Conservation (phyloP, 108 stramenopile genomes). For the Phaeodactylum tricornutum region DNA sequence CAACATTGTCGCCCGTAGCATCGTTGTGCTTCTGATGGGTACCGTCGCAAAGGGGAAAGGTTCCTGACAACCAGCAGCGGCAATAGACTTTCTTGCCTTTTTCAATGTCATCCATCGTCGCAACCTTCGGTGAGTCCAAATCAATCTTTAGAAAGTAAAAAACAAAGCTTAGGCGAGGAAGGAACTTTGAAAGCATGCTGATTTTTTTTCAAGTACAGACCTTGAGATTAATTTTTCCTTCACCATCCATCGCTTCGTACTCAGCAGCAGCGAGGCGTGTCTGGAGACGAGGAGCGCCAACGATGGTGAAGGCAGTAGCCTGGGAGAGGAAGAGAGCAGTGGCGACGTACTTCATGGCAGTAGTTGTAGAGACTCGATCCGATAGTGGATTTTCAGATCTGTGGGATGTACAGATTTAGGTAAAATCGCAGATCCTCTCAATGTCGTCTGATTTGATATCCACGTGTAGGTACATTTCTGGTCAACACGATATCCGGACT, state of each 20-base stretch:
- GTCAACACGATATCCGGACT: no score
- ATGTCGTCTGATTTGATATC: no score
- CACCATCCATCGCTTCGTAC: constrained; percentile 20
- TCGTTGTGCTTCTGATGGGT: constrained; percentile 49
- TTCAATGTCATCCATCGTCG: constrained; percentile 20
- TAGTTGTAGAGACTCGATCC: neutral
- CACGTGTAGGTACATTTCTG: no score
- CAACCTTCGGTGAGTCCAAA: constrained; percentile 10
- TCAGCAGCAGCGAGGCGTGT: constrained; percentile 7
- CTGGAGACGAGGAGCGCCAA: neutral
- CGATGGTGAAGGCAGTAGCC: constrained; percentile 11
- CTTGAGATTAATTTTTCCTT: constrained; percentile 22
- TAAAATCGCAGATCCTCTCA: no score
- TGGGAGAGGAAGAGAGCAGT: constrained; percentile 6
- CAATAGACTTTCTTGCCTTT: constrained; percentile 73
- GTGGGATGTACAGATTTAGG: no score
- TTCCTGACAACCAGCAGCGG: constrained; percentile 48
- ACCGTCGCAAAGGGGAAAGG: constrained; percentile 19
- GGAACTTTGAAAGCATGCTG: constrained; percentile 22
- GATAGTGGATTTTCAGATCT: no score
- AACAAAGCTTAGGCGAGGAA: constrained; percentile 7
- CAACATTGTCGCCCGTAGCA: constrained; percentile 50
- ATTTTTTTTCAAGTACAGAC: constrained; percentile 10
- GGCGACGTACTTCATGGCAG: constrained; percentile 10
- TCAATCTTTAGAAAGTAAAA: constrained; percentile 10